Evolutionary conservation across 2,329 filamentous ascomycete species (phyloP), one percentile per base, ranked within the genome.

Genomic region (Chrysoporthe austroafricana): DNA sequence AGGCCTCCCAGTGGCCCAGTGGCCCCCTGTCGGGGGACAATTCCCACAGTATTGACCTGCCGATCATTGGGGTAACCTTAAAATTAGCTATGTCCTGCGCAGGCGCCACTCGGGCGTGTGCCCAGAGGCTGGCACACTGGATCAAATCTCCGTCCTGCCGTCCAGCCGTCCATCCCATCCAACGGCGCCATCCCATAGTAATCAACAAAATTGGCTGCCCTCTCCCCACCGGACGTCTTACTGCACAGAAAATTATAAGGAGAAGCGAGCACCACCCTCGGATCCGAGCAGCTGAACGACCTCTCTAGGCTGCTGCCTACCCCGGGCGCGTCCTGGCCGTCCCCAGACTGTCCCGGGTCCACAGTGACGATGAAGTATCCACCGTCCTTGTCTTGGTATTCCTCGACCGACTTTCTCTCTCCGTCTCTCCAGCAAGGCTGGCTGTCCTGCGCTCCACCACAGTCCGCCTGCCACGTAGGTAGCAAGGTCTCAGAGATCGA

Each of bases 31-130:
- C 13, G 54, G 54, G 34, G 32, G 18, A 39, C 6, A 39, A 57
- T 21, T 57, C 54, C 54, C 54, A 57, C 54, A 39, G 54, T 36
- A 57, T 44, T 60, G 57, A 13, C 57, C 43, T 46, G 59, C 48
- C 59, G 59, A 61, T 61, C 59, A 48, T 44, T 36, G 59, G 59
- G 59, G 59, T 61, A 61, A 61, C 59, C 59, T 61, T 46, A 61
- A 60, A 61, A 61, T 61, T 61, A 61, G 59, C 18, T 42, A 44
- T 46, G 14, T 60, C 6, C 36, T 60, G 21, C 39, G 39, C 16
- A 43, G 34, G 57, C 8, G 57, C 57, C n/a, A 59, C 36, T 42
- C 43, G 16, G 21, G 34, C 18, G 36, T 42, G 36, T 16, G 36
- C n/a, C 4, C 44, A 16, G 44, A 13, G 56, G n/a, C 56, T 7